phyloP scores from a whole-genome alignment of 345 rosid species.

The Cochlearia excelsa region DNA sequence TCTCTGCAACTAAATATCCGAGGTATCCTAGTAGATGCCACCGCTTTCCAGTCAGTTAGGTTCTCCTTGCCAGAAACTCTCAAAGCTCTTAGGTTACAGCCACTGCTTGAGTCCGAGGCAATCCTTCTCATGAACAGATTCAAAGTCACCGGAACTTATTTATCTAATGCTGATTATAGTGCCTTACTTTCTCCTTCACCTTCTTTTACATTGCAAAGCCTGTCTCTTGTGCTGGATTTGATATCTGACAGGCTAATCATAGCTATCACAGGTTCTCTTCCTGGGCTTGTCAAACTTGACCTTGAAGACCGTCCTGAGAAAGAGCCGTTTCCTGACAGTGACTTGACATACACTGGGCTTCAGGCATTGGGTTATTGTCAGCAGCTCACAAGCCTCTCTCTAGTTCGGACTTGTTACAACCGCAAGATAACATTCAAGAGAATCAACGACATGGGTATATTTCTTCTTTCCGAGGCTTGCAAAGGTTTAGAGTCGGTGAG shows the following conservation, averaged over 20 bases:
- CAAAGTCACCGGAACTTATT: slow-evolving; percentile 26
- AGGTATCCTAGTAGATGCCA: slow-evolving; percentile 40
- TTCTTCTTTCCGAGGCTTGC: slow-evolving; percentile 61
- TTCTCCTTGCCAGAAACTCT: slow-evolving; percentile 44
- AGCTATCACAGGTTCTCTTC: slow-evolving; percentile 42
- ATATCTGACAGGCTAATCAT: slow-evolving; percentile 53
- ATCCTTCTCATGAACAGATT: slow-evolving; percentile 37
- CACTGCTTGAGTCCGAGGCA: slow-evolving; percentile 42
- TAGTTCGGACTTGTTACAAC: slow-evolving; percentile 46
- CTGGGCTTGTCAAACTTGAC: slow-evolving; percentile 52
- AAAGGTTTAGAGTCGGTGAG: slow-evolving; percentile 50
- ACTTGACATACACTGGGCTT: slow-evolving; percentile 57
- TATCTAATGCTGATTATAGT: slow-evolving; percentile 21
- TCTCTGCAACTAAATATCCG: slow-evolving; percentile 49
- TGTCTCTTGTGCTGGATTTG: slow-evolving; percentile 52
- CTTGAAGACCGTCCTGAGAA: slow-evolving; percentile 62
- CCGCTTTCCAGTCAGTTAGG: slow-evolving; percentile 32
- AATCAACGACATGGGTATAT: slow-evolving; percentile 68
- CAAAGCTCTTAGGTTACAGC: slow-evolving; percentile 51
- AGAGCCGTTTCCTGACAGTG: slow-evolving; percentile 37
- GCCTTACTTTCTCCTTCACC: slow-evolving; percentile 29
- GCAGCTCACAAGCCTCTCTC: slow-evolving; percentile 48
- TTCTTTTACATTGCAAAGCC: slow-evolving; percentile 43
- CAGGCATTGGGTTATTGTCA: slow-evolving; percentile 46
- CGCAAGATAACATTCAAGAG: slow-evolving; percentile 56